A percentile compares a stretch with the other conserved stretches of the same genome.
phyloP scores from a whole-genome alignment of 768 basidiomycete species.

The Podaxis sp. region DNA sequence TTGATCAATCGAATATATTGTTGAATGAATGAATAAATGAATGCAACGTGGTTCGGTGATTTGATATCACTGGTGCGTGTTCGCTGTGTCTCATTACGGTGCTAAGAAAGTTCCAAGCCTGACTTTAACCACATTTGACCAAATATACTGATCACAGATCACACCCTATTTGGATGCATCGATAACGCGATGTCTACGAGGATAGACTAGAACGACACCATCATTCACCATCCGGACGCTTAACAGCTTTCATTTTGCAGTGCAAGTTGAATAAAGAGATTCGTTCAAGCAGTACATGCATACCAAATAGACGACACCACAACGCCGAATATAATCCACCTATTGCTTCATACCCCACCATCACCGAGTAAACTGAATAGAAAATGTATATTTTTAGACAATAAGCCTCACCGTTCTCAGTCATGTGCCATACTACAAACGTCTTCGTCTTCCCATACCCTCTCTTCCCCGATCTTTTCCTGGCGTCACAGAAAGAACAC shows the following conservation, averaged over 20 bases:
- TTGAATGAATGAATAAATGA: slow-evolving; percentile 4
- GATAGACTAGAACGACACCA: not conserved
- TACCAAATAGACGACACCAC: not conserved
- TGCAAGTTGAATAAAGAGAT: not conserved
- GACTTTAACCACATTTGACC: not conserved
- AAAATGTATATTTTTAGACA: not conserved
- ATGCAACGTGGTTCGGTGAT: slow-evolving; percentile 10
- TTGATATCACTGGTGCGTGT: slow-evolving; percentile 6
- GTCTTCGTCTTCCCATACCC: not conserved
- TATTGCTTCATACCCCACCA: not conserved
- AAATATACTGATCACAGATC: not conserved
- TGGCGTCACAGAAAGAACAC: not conserved
- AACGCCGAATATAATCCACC: not conserved
- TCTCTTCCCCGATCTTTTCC: not conserved
- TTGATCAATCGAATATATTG: not conserved
- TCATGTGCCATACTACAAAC: not conserved
- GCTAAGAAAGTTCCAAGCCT: not conserved
- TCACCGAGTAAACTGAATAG: not conserved
- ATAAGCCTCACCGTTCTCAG: not conserved
- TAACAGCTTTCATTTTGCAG: not conserved
- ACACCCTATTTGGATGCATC: too few species aligned
- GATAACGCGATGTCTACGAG: not conserved
- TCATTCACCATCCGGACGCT: not conserved
- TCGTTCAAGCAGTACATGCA: not conserved
- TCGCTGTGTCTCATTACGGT: slow-evolving; percentile 1